Percentiles rank a stretch among this genome's conserved stretches.
Evolutionary conservation across 2,329 filamentous ascomycete genomes (phyloP).

Genomic region (Trichoderma cornu-damae): DNA sequence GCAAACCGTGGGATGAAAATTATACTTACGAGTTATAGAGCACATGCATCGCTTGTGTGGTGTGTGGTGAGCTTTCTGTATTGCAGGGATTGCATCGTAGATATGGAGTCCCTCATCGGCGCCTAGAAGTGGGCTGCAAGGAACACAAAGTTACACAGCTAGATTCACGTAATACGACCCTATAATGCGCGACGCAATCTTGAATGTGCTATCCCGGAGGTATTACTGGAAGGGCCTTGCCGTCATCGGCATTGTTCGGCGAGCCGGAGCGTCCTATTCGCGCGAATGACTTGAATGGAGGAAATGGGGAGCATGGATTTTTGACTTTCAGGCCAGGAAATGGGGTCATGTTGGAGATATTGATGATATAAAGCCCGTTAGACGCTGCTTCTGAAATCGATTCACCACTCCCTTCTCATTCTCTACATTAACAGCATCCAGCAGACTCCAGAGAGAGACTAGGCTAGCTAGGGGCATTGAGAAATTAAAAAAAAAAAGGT

Average conservation of each 20-base stretch:
- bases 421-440: not conserved
- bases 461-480: not conserved
- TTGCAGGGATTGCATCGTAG: not conserved
- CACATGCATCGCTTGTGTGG: not conserved
- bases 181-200: not conserved
- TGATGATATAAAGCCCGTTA: not conserved
- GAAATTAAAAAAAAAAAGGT: not conserved
- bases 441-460: not conserved
- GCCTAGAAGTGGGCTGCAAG: conserved; percentile 1
- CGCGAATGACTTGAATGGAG: not conserved
- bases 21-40: not conserved
- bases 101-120: conserved; percentile 1
- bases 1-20: not conserved
- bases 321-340: not conserved
- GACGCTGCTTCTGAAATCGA: not conserved
- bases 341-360: not conserved
- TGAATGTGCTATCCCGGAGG: not conserved
- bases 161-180: not conserved
- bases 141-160: not conserved
- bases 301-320: not conserved
- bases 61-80: not conserved
- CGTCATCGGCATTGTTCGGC: not conserved
- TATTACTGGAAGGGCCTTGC: not conserved
- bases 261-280: not conserved
- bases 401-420: not conserved